Evolutionary conservation across 78 protist species (phyloP).

Genomic region (Guillardia theta): DNA sequence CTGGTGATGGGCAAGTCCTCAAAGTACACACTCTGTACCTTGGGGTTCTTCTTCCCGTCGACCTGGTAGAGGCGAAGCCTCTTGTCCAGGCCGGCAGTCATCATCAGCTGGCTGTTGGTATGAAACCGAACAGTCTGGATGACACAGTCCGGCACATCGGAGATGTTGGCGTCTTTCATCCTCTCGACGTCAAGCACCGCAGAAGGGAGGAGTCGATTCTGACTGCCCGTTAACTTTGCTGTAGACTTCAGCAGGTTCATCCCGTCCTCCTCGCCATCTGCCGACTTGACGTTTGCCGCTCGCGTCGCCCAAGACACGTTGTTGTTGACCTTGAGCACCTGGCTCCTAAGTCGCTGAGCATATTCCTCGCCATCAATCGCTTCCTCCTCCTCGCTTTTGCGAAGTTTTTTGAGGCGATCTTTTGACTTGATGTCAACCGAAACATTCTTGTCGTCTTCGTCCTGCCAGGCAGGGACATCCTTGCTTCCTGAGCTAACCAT

Average conservation of each 20-base stretch:
- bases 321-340: background rate
- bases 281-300: background rate
- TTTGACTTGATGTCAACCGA: background rate
- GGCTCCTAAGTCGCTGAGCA: background rate
- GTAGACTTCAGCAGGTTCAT: background rate
- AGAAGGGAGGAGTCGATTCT: background rate
- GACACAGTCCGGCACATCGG: background rate
- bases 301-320: background rate
- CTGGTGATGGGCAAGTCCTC: background rate
- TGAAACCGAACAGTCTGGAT: background rate
- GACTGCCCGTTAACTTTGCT: background rate
- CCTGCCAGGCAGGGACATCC: background rate
- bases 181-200: background rate
- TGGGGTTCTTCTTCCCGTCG: background rate
- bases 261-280: background rate
- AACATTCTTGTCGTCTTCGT: background rate
- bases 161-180: background rate
- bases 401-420: background rate
- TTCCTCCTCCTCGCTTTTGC: background rate
- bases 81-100: background rate
- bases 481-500: background rate
- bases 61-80: background rate
- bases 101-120: background rate
- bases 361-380: background rate
- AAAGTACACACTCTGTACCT: background rate